Conservation (phyloP, 2,329 filamentous ascomycete species). For the Coniochaeta sp. region DNA sequence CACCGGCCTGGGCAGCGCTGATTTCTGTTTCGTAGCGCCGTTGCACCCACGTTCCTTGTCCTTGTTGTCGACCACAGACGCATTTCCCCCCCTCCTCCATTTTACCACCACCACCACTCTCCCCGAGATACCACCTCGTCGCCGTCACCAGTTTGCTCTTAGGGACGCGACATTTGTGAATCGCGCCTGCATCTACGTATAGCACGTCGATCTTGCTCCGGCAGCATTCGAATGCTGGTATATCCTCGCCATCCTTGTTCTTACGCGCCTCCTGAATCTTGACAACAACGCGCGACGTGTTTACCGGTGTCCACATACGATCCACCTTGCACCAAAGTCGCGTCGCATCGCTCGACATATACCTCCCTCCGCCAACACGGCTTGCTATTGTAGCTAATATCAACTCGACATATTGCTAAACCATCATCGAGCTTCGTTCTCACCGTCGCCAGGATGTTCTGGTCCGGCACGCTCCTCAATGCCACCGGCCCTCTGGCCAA, state of each 20-base stretch:
- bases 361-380: background rate
- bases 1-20: background rate
- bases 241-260: background rate
- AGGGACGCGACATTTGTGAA: background rate
- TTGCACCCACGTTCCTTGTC: background rate
- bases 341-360: slow-evolving; percentile 1
- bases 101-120: slow-evolving; percentile 8
- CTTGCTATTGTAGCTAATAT: background rate
- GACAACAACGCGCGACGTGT: slow-evolving; percentile 13
- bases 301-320: slow-evolving; percentile 2
- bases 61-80: slow-evolving; percentile 10
- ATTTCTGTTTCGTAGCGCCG: background rate
- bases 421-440: slow-evolving; percentile 8
- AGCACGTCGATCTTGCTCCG: background rate
- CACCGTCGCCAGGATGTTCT: slow-evolving; percentile 68
- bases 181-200: background rate
- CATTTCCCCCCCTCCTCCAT: slow-evolving; percentile 16
- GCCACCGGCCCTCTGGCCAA: slow-evolving; percentile 96
- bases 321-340: background rate
- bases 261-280: slow-evolving; percentile 9
- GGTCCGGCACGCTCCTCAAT: slow-evolving; percentile 89
- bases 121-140: slow-evolving; percentile 3
- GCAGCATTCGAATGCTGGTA: background rate
- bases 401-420: background rate
- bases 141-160: background rate